Conservation (phyloP, 441 rosid species). For the Kokia cookei region DNA sequence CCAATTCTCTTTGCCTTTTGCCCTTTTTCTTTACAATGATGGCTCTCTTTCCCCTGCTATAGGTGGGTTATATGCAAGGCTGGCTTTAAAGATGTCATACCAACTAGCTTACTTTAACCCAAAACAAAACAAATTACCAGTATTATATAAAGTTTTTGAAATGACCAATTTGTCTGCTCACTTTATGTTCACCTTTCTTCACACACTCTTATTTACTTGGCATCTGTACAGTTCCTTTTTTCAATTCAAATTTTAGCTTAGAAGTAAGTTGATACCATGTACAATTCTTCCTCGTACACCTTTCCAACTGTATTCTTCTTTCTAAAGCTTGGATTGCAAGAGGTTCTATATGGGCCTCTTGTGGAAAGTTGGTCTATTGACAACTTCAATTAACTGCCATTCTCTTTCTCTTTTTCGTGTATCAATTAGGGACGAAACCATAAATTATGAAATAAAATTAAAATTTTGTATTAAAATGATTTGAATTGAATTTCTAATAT, state of each 20-base stretch:
- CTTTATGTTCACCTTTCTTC: constrained; percentile 29
- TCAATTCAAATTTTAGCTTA: constrained; percentile 7
- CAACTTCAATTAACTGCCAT: not conserved
- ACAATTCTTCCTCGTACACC: not conserved
- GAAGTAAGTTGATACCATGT: not conserved
- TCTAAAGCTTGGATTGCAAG: not conserved
- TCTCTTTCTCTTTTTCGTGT: too few species aligned
- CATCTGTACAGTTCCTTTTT: not conserved
- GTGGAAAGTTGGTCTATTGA: not conserved
- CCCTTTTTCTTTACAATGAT: constrained; percentile 17
- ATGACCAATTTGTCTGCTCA: constrained; percentile 20
- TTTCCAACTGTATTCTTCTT: not conserved
- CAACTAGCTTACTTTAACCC: constrained; percentile 25
- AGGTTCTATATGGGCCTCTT: not conserved
- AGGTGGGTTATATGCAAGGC: constrained; percentile 24
- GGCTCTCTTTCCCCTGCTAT: constrained; percentile 27
- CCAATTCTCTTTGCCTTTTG: constrained; percentile 5
- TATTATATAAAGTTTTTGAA: not conserved
- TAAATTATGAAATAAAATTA: too few species aligned
- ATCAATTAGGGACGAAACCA: too few species aligned
- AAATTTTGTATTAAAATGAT: too few species aligned
- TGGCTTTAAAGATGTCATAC: constrained; percentile 32
- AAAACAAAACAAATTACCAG: constrained; percentile 15
- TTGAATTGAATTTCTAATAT: too few species aligned
- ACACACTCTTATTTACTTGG: constrained; percentile 9